Percentiles rank a stretch among this genome's conserved stretches.
These are phyloP conservation scores for Dianthus caryophyllus DNA, from an alignment of 148 eudicot species.

Conservation along the genomic window DNA sequence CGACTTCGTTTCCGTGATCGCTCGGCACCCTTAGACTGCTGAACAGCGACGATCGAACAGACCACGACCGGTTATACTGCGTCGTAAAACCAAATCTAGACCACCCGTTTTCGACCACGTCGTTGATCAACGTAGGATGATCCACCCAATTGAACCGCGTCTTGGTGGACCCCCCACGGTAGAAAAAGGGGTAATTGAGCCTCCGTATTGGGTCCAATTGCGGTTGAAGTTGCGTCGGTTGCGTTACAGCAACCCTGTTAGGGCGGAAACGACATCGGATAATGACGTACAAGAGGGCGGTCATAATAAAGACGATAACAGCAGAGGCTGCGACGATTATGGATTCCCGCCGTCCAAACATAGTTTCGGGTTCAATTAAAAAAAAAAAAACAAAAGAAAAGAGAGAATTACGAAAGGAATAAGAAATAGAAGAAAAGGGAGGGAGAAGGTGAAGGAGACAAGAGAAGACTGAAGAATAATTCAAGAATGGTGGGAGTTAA, in stretches of 20 bases:
- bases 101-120: conserved; percentile 84
- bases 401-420: background rate
- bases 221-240: background rate
- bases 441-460: background rate
- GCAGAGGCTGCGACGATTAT: conserved; percentile 20
- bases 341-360: conserved; percentile 32
- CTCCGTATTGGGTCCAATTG: conserved; percentile 3
- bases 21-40: conserved; percentile 11
- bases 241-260: background rate
- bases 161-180: conserved; percentile 31
- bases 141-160: conserved; percentile 57
- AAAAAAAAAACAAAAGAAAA: too few species aligned
- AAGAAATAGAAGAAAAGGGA: background rate
- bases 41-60: conserved; percentile 39
- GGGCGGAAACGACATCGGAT: conserved; percentile 11
- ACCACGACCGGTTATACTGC: conserved; percentile 22
- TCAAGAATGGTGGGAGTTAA: conserved; percentile 36
- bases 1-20: conserved; percentile 27
- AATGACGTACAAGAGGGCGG: conserved; percentile 11
- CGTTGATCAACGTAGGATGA: conserved; percentile 55
- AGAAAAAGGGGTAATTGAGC: conserved; percentile 27
- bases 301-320: background rate
- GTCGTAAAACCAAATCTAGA: conserved; percentile 59
- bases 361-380: conserved; percentile 19
- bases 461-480: conserved; percentile 29